These are phyloP conservation scores for Leucogyrophana mollusca DNA, from an alignment of 768 basidiomycete genomes.

Conservation along the genomic window DNA sequence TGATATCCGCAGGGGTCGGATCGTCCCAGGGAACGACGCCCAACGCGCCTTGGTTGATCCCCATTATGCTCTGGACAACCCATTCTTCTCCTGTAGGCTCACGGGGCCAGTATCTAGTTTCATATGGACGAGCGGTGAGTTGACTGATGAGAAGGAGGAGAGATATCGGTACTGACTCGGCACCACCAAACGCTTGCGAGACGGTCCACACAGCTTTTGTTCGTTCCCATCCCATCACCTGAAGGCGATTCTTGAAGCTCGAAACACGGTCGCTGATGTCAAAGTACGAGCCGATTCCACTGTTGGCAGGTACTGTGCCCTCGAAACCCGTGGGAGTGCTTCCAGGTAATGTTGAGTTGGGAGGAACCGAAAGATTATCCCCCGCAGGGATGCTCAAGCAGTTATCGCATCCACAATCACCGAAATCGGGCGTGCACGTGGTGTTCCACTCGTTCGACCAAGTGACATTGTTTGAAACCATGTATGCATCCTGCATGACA, in stretches of 20 bases:
- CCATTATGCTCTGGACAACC: conserved; percentile 60
- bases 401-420: conserved; percentile 72
- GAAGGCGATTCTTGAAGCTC: conserved; percentile 54
- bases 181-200: conserved; percentile 71
- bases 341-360: neutral
- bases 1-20: conserved; percentile 52
- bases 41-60: conserved; percentile 67
- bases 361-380: conserved; percentile 23
- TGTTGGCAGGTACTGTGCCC: conserved; percentile 16
- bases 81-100: conserved; percentile 68
- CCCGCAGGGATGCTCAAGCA: conserved; percentile 49
- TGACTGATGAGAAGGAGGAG: neutral
- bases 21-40: conserved; percentile 53
- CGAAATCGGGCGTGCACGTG: conserved; percentile 59
- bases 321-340: conserved; percentile 12
- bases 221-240: conserved; percentile 63
- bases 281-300: conserved; percentile 40
- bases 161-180: conserved; percentile 25
- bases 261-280: conserved; percentile 72
- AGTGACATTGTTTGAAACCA: conserved; percentile 56
- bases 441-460: conserved; percentile 61
- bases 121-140: conserved; percentile 14
- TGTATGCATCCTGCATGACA: conserved; percentile 59
- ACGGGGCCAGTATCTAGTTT: conserved; percentile 57
- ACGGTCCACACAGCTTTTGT: conserved; percentile 75